Percentiles rank a stretch among this genome's conserved stretches.
Conservation (phyloP, 306 rosid genomes). For the Calophaca sinica region DNA sequence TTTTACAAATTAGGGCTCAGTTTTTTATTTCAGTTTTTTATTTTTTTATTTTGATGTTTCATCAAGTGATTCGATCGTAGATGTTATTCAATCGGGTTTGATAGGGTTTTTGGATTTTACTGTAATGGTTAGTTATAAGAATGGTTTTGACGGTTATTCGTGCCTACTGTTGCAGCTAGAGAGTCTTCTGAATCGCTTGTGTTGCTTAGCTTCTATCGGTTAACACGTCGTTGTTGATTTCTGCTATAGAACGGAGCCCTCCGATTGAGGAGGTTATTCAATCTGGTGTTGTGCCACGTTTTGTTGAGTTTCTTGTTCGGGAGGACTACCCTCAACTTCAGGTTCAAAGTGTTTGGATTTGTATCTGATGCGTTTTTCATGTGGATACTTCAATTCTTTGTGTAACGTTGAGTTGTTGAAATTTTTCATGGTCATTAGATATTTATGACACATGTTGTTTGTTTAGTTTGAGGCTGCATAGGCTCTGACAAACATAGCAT, state of each 20-base stretch:
- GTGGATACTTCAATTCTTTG: background rate
- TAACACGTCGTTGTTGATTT: too few relatives aligned
- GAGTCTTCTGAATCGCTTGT: too few relatives aligned
- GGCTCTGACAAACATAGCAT: slow-evolving; percentile 89
- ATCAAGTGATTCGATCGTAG: slow-evolving; percentile 28
- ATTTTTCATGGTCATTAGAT: slow-evolving; percentile 5
- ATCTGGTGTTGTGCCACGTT: too few relatives aligned
- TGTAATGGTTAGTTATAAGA: background rate
- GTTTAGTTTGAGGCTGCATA: slow-evolving; percentile 88
- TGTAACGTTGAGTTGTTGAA: background rate
- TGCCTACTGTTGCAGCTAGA: slow-evolving; percentile 58
- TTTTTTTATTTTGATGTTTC: slow-evolving; percentile 12
- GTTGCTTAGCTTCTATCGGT: too few relatives aligned
- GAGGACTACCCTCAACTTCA: slow-evolving; percentile 84
- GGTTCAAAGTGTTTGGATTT: slow-evolving; percentile 48
- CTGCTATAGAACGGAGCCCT: too few relatives aligned
- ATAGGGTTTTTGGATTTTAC: background rate
- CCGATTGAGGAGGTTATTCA: too few relatives aligned
- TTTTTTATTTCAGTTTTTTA: background rate
- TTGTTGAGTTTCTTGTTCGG: slow-evolving; percentile 78
- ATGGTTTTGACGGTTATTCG: slow-evolving; percentile 9
- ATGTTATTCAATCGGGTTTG: background rate
- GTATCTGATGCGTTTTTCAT: background rate
- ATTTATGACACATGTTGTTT: slow-evolving; percentile 1
- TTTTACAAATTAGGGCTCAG: slow-evolving; percentile 38